Conservation (phyloP, 257 asterid species). For the Salvia splendens region DNA sequence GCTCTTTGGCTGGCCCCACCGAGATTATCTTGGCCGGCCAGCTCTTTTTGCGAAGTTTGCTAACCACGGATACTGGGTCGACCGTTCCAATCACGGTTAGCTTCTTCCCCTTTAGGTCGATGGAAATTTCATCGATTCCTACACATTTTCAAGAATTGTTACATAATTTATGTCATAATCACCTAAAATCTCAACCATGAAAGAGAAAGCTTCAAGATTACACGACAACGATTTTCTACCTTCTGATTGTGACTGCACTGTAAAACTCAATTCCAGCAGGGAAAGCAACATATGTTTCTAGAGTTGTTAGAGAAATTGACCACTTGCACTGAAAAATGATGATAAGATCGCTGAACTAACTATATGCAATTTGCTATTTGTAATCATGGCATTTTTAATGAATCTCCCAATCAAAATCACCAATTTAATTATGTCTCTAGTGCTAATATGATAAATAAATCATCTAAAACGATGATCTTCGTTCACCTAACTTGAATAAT, state of each 20-base stretch:
- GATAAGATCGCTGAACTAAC: constrained; percentile 35
- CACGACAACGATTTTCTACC: background rate
- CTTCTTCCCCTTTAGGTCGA: constrained; percentile 75
- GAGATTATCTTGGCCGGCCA: constrained; percentile 68
- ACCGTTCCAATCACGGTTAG: constrained; percentile 76
- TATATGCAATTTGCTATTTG: background rate
- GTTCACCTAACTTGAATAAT: too few species aligned
- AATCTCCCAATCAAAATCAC: constrained; percentile 23
- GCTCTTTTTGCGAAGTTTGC: constrained; percentile 72
- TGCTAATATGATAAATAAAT: background rate
- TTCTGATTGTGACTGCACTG: background rate
- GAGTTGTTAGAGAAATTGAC: constrained; percentile 17
- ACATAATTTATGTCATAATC: background rate
- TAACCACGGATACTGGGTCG: constrained; percentile 78
- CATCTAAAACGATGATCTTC: background rate
- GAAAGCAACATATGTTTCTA: constrained; percentile 20
- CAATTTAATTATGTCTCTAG: background rate
- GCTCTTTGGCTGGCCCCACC: constrained; percentile 79
- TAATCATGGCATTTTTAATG: constrained; percentile 13
- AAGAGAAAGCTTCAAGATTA: background rate
- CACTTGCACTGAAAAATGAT: background rate
- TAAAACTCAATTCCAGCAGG: constrained; percentile 7
- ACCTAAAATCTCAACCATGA: background rate
- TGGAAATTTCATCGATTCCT: constrained; percentile 75
- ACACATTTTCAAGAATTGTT: background rate